Evolutionary conservation across 2,329 filamentous ascomycete genomes (phyloP).

Genomic region (Ophiostoma sp.): DNA sequence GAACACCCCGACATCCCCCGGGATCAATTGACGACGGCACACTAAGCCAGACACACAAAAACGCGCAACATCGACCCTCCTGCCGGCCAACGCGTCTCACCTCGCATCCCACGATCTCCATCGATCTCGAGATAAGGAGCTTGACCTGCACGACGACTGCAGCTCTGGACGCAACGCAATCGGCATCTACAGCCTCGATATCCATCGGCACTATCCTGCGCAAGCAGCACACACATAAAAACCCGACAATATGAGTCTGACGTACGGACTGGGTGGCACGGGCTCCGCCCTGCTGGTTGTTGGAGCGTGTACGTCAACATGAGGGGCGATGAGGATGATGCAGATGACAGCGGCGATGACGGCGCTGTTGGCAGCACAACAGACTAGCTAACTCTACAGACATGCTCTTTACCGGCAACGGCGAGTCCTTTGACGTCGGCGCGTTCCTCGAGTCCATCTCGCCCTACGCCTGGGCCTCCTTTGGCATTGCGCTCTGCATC

Average conservation of each 20-base stretch:
- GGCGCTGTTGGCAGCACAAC: background rate
- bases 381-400: slow-evolving; percentile 50
- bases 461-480: slow-evolving; percentile 85
- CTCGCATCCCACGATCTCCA: background rate
- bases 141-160: background rate
- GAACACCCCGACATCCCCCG: background rate
- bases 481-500: slow-evolving; percentile 91
- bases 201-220: background rate
- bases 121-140: slow-evolving; percentile 4
- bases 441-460: slow-evolving; percentile 91
- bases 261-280: slow-evolving; percentile 64
- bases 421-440: slow-evolving; percentile 95
- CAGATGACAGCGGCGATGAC: too few species aligned
- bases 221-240: background rate
- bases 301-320: slow-evolving; percentile 64
- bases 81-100: slow-evolving; percentile 1
- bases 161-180: background rate
- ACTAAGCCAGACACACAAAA: background rate
- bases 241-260: slow-evolving; percentile 57
- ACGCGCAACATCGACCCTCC: background rate
- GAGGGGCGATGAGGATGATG: background rate
- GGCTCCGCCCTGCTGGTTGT: slow-evolving; percentile 65
- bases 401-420: slow-evolving; percentile 96
- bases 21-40: slow-evolving; percentile 8
- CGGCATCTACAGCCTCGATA: background rate